A percentile compares a stretch with the other conserved stretches of the same genome.
Evolutionary conservation across 169 alveolate species (phyloP).

Genomic region (Eimeria maxima): DNA sequence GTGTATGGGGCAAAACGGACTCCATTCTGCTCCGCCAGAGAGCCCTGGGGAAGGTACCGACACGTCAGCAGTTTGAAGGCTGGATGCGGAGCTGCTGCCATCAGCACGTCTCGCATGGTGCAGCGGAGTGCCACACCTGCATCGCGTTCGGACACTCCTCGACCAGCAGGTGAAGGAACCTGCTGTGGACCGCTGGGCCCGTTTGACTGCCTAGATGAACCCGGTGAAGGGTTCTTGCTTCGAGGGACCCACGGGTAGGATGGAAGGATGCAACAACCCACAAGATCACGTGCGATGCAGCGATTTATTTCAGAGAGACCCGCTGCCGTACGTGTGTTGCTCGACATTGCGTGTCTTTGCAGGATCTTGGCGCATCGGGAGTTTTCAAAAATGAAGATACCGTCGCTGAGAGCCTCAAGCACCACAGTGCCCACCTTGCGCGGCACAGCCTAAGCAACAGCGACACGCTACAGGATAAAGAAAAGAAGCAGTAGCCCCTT

Average conservation of each 20-base stretch:
- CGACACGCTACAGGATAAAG: too few species aligned
- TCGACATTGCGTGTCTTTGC: conserved; percentile 28
- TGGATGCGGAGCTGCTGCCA: conserved; percentile 51
- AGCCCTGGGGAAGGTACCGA: conserved; percentile 65
- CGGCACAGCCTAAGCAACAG: neutral
- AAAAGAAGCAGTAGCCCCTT: neutral
- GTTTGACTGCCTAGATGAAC: neutral
- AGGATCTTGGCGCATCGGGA: conserved; percentile 50
- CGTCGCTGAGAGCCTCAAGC: conserved; percentile 42
- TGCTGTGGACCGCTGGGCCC: neutral
- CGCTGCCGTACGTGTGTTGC: conserved; percentile 17
- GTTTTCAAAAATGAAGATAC: conserved; percentile 62
- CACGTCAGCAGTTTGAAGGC: conserved; percentile 74
- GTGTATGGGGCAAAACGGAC: conserved; percentile 21
- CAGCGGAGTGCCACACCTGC: conserved; percentile 18
- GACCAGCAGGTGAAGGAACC: neutral
- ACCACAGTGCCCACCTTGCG: neutral
- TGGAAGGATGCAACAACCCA: conserved; percentile 64
- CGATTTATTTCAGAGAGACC: conserved; percentile 42
- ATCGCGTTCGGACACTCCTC: neutral
- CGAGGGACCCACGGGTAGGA: neutral
- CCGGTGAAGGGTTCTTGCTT: neutral
- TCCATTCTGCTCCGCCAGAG: neutral
- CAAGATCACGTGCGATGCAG: conserved; percentile 62
- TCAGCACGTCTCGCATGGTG: conserved; percentile 47